phyloP scores from a whole-genome alignment of 2,329 filamentous ascomycete genomes.

The Aspergillus sergii region DNA sequence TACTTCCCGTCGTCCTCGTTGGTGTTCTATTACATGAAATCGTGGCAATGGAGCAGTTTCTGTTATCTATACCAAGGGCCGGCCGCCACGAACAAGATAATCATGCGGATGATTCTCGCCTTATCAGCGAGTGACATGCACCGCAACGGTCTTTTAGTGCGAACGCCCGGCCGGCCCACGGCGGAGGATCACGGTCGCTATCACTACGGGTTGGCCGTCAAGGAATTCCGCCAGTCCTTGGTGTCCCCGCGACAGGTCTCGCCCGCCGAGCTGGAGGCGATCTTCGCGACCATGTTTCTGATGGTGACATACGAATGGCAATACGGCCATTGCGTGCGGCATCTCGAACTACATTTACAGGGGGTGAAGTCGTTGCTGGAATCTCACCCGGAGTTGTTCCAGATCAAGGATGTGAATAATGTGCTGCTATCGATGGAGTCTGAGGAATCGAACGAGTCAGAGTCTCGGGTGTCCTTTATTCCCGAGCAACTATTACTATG shows the following conservation, averaged over 20 bases:
- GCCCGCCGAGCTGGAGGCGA: constrained; percentile 33
- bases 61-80: constrained; percentile 40
- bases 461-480: constrained; percentile 34
- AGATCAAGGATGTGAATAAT: constrained; percentile 32
- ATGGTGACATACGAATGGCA: constrained; percentile 42
- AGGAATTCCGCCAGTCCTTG: constrained; percentile 39
- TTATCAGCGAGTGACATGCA: constrained; percentile 41
- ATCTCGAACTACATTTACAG: constrained; percentile 40
- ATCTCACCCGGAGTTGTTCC: constrained; percentile 37
- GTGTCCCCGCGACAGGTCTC: constrained; percentile 33
- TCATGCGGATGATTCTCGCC: constrained; percentile 46
- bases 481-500: constrained; percentile 39
- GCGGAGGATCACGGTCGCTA: constrained; percentile 36
- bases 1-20: constrained; percentile 39
- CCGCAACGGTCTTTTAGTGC: constrained; percentile 31
- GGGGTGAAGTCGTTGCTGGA: constrained; percentile 40
- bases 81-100: constrained; percentile 36
- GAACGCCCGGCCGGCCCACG: constrained; percentile 30
- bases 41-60: constrained; percentile 42
- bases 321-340: constrained; percentile 37
- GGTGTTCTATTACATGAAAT: constrained; percentile 41
- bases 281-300: constrained; percentile 41
- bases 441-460: constrained; percentile 14
- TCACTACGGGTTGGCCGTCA: constrained; percentile 40
- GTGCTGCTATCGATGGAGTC: constrained; percentile 28